phyloP scores from a whole-genome alignment of 2,329 filamentous ascomycete genomes.

The Fusarium temperatum region DNA sequence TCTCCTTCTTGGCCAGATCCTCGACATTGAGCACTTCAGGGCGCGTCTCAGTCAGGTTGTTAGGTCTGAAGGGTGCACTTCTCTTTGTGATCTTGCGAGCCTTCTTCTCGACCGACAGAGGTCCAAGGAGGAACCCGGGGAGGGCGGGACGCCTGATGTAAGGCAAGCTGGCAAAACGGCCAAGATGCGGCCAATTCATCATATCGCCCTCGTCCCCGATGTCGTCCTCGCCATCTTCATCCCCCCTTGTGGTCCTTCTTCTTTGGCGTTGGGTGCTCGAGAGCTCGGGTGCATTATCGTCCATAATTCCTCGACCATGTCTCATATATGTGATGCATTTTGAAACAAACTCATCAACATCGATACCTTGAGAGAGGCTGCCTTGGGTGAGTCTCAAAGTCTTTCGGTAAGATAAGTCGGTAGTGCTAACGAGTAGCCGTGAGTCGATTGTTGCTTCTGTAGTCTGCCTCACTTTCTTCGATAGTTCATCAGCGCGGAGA shows the following conservation, averaged over 20 bases:
- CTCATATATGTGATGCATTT: slow-evolving; percentile 92
- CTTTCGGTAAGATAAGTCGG: slow-evolving; percentile 82
- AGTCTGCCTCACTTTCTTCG: slow-evolving; percentile 81
- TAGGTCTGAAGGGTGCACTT: slow-evolving; percentile 73
- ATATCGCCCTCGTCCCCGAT: slow-evolving; percentile 79
- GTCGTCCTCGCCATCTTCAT: slow-evolving; percentile 64
- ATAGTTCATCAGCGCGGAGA: slow-evolving; percentile 70
- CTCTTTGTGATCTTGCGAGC: slow-evolving; percentile 75
- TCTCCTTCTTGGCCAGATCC: slow-evolving; percentile 80
- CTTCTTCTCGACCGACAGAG: slow-evolving; percentile 88
- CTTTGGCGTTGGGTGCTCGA: slow-evolving; percentile 60
- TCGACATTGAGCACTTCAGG: slow-evolving; percentile 80
- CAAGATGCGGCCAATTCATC: slow-evolving; percentile 87
- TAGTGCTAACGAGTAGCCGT: slow-evolving; percentile 81
- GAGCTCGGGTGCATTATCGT: slow-evolving; percentile 61
- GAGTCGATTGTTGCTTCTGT: slow-evolving; percentile 91
- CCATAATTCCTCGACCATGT: slow-evolving; percentile 64
- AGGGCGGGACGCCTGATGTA: slow-evolving; percentile 78
- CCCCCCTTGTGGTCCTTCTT: slow-evolving; percentile 49
- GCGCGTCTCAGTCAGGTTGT: slow-evolving; percentile 73
- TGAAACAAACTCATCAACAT: slow-evolving; percentile 90
- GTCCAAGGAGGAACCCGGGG: slow-evolving; percentile 86
- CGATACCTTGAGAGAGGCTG: slow-evolving; percentile 76
- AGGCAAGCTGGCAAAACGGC: slow-evolving; percentile 78
- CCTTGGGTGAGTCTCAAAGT: slow-evolving; percentile 78